Evolutionary conservation across 2,329 filamentous ascomycete genomes (phyloP).

Genomic region (Chaetomiaceae sp.): DNA sequence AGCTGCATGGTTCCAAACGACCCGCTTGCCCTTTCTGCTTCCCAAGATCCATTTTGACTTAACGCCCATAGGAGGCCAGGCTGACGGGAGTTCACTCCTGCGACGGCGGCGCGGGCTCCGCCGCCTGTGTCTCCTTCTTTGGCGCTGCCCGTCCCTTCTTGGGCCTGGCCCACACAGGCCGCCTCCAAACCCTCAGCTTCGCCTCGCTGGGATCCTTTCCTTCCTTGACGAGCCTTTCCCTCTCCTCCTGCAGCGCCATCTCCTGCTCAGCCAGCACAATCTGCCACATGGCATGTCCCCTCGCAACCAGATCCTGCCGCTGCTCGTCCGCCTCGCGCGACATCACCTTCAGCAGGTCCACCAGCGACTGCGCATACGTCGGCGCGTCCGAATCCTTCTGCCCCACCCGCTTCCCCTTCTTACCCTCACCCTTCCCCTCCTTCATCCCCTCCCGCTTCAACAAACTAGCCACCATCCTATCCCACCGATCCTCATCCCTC

Average conservation of each 20-base stretch:
- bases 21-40: no score
- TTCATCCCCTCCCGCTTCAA: conserved; percentile 28
- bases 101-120: background rate
- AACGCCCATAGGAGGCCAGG: no score
- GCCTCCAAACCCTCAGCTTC: conserved; percentile 4
- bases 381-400: no score
- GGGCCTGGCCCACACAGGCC: background rate
- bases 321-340: conserved; percentile 24
- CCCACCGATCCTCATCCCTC: conserved; percentile 45
- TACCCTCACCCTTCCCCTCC: conserved; percentile 12
- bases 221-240: conserved; percentile 23
- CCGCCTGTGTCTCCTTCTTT: background rate
- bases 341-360: background rate
- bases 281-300: conserved; percentile 35
- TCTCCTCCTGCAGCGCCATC: conserved; percentile 28
- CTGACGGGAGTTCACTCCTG: background rate
- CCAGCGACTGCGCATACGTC: conserved; percentile 29
- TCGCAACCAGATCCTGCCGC: conserved; percentile 36
- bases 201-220: conserved; percentile 16
- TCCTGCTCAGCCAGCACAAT: conserved; percentile 36
- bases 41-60: background rate
- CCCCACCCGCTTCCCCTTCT: no score
- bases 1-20: no score
- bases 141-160: background rate
- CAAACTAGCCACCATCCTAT: conserved; percentile 33